Conservation (phyloP, 768 basidiomycete species). For the Termitomyces sp. region DNA sequence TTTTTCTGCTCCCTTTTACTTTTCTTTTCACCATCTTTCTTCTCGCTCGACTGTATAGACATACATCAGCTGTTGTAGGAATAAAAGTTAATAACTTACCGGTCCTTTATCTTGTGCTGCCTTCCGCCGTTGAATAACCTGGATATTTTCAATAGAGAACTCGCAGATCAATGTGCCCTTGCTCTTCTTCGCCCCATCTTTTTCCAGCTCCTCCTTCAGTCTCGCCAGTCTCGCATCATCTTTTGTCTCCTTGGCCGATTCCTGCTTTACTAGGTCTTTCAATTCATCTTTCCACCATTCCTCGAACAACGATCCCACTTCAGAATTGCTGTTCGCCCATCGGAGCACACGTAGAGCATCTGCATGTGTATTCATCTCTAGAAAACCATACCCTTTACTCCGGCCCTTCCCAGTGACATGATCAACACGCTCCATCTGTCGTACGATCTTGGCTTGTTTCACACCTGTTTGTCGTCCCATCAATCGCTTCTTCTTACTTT, state of each 20-base stretch:
- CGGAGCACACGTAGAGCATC: conserved; percentile 89
- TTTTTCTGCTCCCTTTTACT: conserved; percentile 10
- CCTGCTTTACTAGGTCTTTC: conserved; percentile 49
- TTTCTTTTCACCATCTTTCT: conserved; percentile 8
- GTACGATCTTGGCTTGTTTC: conserved; percentile 89
- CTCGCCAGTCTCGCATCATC: conserved; percentile 50
- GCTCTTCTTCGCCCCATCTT: conserved; percentile 31
- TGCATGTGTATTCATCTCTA: conserved; percentile 84
- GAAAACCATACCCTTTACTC: conserved; percentile 93
- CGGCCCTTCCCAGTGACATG: conserved; percentile 80
- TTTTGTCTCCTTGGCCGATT: conserved; percentile 40
- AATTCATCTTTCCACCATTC: conserved; percentile 86
- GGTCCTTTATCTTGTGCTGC: conserved; percentile 38
- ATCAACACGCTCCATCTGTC: conserved; percentile 87
- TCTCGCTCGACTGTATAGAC: conserved; percentile 7
- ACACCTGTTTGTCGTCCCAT: conserved; percentile 41
- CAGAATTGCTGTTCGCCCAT: conserved; percentile 90
- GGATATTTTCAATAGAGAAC: conserved; percentile 93
- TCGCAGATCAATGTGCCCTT: conserved; percentile 74
- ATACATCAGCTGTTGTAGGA: conserved; percentile 1
- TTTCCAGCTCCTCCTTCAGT: conserved; percentile 53
- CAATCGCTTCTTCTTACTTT: conserved; percentile 22
- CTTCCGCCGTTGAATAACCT: conserved; percentile 77
- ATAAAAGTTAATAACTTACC: conserved; percentile 15
- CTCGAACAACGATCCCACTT: conserved; percentile 57